Percentiles rank a stretch among this genome's conserved stretches.
These are phyloP conservation scores for Coemansia sp. DNA, from an alignment of 192 early-diverging fungal genomes.

Conservation along the genomic window DNA sequence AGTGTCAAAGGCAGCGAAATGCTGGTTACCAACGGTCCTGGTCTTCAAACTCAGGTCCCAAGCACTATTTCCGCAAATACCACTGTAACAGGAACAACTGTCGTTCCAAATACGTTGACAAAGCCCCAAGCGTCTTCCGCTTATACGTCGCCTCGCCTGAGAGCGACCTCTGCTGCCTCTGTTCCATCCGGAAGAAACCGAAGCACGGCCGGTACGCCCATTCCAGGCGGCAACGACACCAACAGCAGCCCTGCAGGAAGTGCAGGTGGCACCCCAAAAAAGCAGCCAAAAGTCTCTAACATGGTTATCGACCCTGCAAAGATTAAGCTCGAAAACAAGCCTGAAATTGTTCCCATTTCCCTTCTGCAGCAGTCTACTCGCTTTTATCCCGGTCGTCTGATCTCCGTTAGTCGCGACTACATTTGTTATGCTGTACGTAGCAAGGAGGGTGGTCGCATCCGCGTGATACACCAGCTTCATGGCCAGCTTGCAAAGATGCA, in stretches of 20 bases:
- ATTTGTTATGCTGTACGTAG: conserved; percentile 50
- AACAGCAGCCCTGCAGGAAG: neutral
- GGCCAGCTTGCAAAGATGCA: conserved; percentile 45
- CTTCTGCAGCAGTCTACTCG: conserved; percentile 42
- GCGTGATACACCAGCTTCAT: conserved; percentile 49
- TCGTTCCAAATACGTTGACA: neutral
- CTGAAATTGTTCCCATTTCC: conserved; percentile 43
- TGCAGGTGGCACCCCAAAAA: neutral
- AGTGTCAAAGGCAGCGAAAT: conserved; percentile 1
- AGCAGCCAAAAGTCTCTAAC: conserved; percentile 11
- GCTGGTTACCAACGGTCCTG: neutral
- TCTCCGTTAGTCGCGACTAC: conserved; percentile 47
- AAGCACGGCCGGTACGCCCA: neutral
- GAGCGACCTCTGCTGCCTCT: neutral
- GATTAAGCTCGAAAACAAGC: conserved; percentile 27
- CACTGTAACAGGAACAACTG: too few species aligned
- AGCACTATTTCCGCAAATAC: too few species aligned
- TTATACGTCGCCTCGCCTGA: conserved; percentile 21
- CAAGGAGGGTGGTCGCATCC: conserved; percentile 48
- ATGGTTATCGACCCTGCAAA: conserved; percentile 32
- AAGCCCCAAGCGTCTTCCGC: conserved; percentile 4
- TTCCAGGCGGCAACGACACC: conserved; percentile 1
- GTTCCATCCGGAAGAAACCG: neutral
- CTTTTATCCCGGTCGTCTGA: conserved; percentile 33
- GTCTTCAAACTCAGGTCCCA: neutral